Evolutionary conservation across 192 early-diverging fungal species (phyloP).

Genomic region (Coemansia sp.): DNA sequence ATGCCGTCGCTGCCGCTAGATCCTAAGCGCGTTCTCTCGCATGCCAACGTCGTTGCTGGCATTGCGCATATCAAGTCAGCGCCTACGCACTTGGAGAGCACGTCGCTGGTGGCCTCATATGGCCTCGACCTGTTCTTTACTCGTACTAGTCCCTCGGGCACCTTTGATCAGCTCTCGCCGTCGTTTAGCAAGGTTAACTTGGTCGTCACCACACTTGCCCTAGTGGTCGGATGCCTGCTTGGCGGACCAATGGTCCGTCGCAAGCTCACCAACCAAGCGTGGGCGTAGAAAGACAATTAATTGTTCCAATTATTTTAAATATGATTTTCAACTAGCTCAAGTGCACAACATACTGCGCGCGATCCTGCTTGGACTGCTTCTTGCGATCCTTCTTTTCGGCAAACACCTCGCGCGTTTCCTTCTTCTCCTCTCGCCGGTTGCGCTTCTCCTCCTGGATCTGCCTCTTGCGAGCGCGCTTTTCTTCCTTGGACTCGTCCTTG

Average conservation of each 20-base stretch:
- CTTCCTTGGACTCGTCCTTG: slow-evolving; percentile 86
- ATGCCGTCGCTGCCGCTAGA: slow-evolving; percentile 71
- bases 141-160: slow-evolving; percentile 79
- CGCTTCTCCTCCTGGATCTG: slow-evolving; percentile 79
- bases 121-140: slow-evolving; percentile 93
- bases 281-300: slow-evolving; percentile 49
- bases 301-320: neutral
- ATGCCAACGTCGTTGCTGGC: slow-evolving; percentile 67
- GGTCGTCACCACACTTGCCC: slow-evolving; percentile 78
- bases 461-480: slow-evolving; percentile 91
- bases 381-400: slow-evolving; percentile 49
- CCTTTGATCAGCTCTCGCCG: slow-evolving; percentile 93
- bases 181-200: slow-evolving; percentile 89
- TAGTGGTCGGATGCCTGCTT: slow-evolving; percentile 75
- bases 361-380: slow-evolving; percentile 54
- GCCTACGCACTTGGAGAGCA: slow-evolving; percentile 90
- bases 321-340: slow-evolving; percentile 12
- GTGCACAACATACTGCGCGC: slow-evolving; percentile 45
- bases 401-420: slow-evolving; percentile 38
- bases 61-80: slow-evolving; percentile 70
- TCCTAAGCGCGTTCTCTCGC: slow-evolving; percentile 75
- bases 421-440: slow-evolving; percentile 49
- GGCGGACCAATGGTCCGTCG: slow-evolving; percentile 73
- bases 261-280: slow-evolving; percentile 58
- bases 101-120: slow-evolving; percentile 84